Percentiles rank a stretch among this genome's conserved stretches.
Evolutionary conservation across 106 monocot genomes (phyloP).

Genomic region (Dactylorhiza incarnata): DNA sequence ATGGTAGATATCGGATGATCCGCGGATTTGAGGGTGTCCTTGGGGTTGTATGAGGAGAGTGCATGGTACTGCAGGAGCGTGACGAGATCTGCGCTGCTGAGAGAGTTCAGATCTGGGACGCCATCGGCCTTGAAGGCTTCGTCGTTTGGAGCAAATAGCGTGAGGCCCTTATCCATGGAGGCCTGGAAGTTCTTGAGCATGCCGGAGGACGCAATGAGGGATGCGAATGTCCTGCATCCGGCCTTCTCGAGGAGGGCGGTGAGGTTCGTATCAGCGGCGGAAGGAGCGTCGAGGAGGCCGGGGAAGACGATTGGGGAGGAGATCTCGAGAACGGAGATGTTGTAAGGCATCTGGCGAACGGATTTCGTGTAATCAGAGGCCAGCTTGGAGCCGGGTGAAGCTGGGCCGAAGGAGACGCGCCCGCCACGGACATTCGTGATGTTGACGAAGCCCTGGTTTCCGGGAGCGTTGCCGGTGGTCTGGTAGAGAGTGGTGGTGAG

Average conservation of each 20-base stretch:
- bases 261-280: conserved; percentile 46
- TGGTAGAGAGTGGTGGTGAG: conserved; percentile 71
- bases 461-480: conserved; percentile 63
- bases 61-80: conserved; percentile 89
- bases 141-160: conserved; percentile 84
- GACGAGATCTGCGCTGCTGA: conserved; percentile 73
- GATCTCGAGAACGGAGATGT: conserved; percentile 78
- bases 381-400: conserved; percentile 51
- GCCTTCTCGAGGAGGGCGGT: conserved; percentile 80
- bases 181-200: conserved; percentile 75
- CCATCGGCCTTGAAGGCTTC: conserved; percentile 71
- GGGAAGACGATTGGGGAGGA: conserved; percentile 73
- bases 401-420: conserved; percentile 53
- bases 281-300: conserved; percentile 66
- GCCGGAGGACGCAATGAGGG: conserved; percentile 53
- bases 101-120: conserved; percentile 43
- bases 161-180: conserved; percentile 66
- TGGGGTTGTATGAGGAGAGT: conserved; percentile 60
- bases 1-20: conserved; percentile 41
- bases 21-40: conserved; percentile 45
- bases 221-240: conserved; percentile 83
- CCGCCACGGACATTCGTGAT: conserved; percentile 74
- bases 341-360: conserved; percentile 63
- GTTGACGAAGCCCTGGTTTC: conserved; percentile 77
- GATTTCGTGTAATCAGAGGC: conserved; percentile 54